Evolutionary conservation across 2,329 filamentous ascomycete species (phyloP).

Genomic region (Neofusicoccum sp.): DNA sequence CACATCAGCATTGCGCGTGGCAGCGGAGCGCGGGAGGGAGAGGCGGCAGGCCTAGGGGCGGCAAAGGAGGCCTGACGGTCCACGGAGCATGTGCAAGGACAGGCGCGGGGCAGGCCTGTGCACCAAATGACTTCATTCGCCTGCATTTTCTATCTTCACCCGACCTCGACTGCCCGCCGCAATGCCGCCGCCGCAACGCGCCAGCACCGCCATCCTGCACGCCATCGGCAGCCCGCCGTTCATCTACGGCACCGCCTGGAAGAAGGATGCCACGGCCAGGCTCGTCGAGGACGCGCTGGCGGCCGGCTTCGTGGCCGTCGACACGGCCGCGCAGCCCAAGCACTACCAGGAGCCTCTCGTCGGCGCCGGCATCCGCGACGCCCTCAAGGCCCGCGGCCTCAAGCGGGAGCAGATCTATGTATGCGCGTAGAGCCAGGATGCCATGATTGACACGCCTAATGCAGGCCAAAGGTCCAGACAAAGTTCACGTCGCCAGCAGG

Average conservation of each 20-base stretch:
- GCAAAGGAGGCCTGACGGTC: background rate
- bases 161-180: background rate
- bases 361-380: slow-evolving; percentile 63
- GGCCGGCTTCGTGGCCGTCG: slow-evolving; percentile 69
- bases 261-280: slow-evolving; percentile 64
- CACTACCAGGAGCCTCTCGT: slow-evolving; percentile 75
- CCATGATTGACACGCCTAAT: background rate
- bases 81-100: background rate
- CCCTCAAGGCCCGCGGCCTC: slow-evolving; percentile 59
- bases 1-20: slow-evolving; percentile 4
- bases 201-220: background rate
- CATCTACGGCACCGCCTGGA: slow-evolving; percentile 86
- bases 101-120: slow-evolving; percentile 3
- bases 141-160: background rate
- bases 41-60: background rate
- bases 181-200: slow-evolving; percentile 1
- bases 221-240: slow-evolving; percentile 39
- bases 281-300: slow-evolving; percentile 68
- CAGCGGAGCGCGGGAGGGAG: background rate
- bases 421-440: slow-evolving; percentile 26
- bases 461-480: slow-evolving; percentile 64
- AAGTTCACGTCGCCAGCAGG: slow-evolving; percentile 69
- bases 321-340: slow-evolving; percentile 75
- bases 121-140: slow-evolving; percentile 11
- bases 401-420: slow-evolving; percentile 63